Evolutionary conservation across 305 asterid species (phyloP).

Genomic region (Plantago coronopus): DNA sequence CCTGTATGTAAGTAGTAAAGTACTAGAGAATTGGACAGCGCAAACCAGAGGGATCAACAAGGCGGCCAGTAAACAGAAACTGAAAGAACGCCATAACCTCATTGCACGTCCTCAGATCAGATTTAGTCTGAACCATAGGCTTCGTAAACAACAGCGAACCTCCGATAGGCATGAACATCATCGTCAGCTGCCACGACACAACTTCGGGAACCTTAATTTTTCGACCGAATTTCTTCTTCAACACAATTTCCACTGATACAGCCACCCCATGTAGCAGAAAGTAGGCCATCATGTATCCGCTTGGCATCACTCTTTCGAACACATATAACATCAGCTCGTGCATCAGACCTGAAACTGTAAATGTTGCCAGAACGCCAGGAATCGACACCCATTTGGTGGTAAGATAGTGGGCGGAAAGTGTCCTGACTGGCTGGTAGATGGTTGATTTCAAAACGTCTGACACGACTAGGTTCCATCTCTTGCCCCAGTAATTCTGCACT

Average conservation of each 20-base stretch:
- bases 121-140: slow-evolving; percentile 36
- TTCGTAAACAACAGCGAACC: slow-evolving; percentile 59
- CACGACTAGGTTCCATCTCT: slow-evolving; percentile 53
- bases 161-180: slow-evolving; percentile 32
- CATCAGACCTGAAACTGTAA: slow-evolving; percentile 56
- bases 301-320: slow-evolving; percentile 40
- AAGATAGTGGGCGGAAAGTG: slow-evolving; percentile 1
- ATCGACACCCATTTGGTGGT: slow-evolving; percentile 28
- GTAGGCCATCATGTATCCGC: slow-evolving; percentile 34
- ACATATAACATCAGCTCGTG: slow-evolving; percentile 54
- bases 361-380: slow-evolving; percentile 39
- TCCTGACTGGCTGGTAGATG: slow-evolving; percentile 27
- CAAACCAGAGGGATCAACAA: slow-evolving; percentile 33
- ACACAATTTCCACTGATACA: slow-evolving; percentile 25
- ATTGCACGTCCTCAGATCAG: slow-evolving; percentile 41
- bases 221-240: slow-evolving; percentile 25
- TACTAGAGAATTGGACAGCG: slow-evolving; percentile 37
- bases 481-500: slow-evolving; percentile 56
- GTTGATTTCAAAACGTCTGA: slow-evolving; percentile 41
- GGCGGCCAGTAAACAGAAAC: slow-evolving; percentile 28
- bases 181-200: slow-evolving; percentile 29
- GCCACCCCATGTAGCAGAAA: slow-evolving; percentile 46
- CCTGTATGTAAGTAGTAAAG: too few relatives aligned
- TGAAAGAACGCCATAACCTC: slow-evolving; percentile 42
- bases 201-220: slow-evolving; percentile 27